Evolutionary conservation across 306 rosid genomes (phyloP).

Genomic region (Myrica gale): DNA sequence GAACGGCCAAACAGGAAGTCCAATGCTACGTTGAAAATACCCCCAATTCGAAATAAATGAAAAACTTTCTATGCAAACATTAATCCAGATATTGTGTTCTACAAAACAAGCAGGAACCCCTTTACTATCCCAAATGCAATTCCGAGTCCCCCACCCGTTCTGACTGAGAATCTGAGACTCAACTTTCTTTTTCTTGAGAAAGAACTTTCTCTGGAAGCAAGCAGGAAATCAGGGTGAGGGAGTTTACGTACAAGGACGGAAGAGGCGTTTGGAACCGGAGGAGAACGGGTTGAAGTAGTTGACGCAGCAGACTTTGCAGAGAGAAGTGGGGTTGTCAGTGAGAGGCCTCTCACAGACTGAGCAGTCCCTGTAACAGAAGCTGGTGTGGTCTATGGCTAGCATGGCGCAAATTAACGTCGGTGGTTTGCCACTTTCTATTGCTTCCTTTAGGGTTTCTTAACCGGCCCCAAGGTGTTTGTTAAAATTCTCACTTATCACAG

Average conservation of each 20-base stretch:
- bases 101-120: not conserved
- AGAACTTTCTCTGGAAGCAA: not conserved
- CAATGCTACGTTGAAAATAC: not conserved
- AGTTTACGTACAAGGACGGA: slow-evolving; percentile 48
- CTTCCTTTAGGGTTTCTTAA: not conserved
- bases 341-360: slow-evolving; percentile 59
- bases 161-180: too few relatives aligned
- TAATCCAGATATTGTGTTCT: not conserved
- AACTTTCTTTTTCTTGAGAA: not conserved
- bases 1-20: not conserved
- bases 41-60: not conserved
- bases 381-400: slow-evolving; percentile 46
- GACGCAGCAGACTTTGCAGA: slow-evolving; percentile 53
- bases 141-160: too few relatives aligned
- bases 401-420: slow-evolving; percentile 42
- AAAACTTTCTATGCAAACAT: not conserved
- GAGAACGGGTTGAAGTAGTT: slow-evolving; percentile 35
- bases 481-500: not conserved
- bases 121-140: not conserved
- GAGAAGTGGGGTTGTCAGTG: slow-evolving; percentile 27
- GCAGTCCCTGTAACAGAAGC: slow-evolving; percentile 58
- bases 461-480: not conserved
- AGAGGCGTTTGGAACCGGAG: slow-evolving; percentile 55
- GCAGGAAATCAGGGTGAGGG: not conserved
- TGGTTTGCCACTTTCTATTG: slow-evolving; percentile 36